Base-by-base conservation (phyloP, 805 yeast genomes). In the Starmerella floris region DNA sequence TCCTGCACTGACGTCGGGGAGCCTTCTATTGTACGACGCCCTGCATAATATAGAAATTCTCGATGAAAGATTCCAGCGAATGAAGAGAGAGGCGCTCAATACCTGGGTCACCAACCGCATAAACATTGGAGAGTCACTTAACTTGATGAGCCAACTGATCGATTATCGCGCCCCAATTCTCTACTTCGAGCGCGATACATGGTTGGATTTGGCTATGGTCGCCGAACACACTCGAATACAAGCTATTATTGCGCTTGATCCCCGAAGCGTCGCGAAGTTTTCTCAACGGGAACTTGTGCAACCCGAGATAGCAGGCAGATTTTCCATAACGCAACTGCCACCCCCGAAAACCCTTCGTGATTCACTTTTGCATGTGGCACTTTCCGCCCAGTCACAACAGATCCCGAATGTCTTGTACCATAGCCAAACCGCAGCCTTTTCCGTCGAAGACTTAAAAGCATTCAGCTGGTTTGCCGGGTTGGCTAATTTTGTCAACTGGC, bases 401-500 rank as follows among this genome's bases (percentile, higher is more conserved):
- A 23, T 28, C 4, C 23, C 30, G n/a, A 22, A 31, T 17, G 5
- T n/a, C 32, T 31, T 31, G 21, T 31, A 16, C 15, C 21, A 13
- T 6, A 31, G 34, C 34, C 34, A 19, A 10, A 31, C 34, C 4
- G 22, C 36, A 6, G 45, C 45, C 4, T 37, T 47, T 32, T 28
- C 43, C 13, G 23, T 25, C 8, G 41, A 22, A 2, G 51, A 47
- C 30, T 23, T 41, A 3, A 22, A 32, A 19, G 40, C 45, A 1
- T 28, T 47, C 11, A 30, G 34, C 5, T 47, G 51, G 51, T 47
- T 47, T 28, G 33, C 48, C 11, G 32, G 25, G 16, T 20, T 47
- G 13, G 38, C 43, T 3, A 19, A 22, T 25, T 20, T 5, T 11
- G 11, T 15, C 3, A 13, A 23, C 2, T 43, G 45, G 47, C 28